These are phyloP conservation scores for Wickerhamiella cacticola DNA, from an alignment of 805 yeast species.

Conservation along the genomic window DNA sequence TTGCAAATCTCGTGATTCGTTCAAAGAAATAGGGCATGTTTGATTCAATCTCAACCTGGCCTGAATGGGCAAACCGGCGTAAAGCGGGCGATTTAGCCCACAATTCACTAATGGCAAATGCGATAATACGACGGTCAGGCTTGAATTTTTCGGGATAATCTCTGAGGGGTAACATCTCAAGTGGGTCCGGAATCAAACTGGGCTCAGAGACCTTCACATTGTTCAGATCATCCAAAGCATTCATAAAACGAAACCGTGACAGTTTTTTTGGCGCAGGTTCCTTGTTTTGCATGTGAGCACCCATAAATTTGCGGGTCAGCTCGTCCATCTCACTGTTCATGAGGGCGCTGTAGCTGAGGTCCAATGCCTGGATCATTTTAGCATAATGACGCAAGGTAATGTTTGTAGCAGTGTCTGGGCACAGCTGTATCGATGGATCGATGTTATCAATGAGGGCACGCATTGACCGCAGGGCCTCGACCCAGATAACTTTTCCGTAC, in stretches of 20 bases:
- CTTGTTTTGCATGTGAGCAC: constrained; percentile 36
- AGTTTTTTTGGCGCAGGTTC: not conserved
- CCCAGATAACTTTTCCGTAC: constrained; percentile 84
- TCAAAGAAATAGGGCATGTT: constrained; percentile 74
- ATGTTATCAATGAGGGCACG: constrained; percentile 67
- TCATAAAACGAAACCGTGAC: not conserved
- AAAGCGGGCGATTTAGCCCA: constrained; percentile 38
- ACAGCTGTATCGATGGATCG: constrained; percentile 44
- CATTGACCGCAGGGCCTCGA: constrained; percentile 79
- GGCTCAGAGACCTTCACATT: not conserved
- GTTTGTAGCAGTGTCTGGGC: constrained; percentile 2
- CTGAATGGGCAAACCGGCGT: constrained; percentile 31
- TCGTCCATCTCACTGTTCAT: constrained; percentile 29
- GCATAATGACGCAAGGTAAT: not conserved
- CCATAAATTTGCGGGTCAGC: constrained; percentile 55
- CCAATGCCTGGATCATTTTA: constrained; percentile 17
- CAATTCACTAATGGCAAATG: constrained; percentile 51
- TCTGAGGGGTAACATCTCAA: not conserved
- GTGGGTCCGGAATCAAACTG: not conserved
- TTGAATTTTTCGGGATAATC: constrained; percentile 19
- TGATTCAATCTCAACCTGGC: constrained; percentile 44
- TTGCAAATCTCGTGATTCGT: constrained; percentile 51
- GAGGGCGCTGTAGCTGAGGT: constrained; percentile 29
- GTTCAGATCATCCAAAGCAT: not conserved
- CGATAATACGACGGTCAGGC: constrained; percentile 26